These are phyloP conservation scores for Multifurca ochricompacta DNA, from an alignment of 768 basidiomycete genomes.

Conservation along the genomic window DNA sequence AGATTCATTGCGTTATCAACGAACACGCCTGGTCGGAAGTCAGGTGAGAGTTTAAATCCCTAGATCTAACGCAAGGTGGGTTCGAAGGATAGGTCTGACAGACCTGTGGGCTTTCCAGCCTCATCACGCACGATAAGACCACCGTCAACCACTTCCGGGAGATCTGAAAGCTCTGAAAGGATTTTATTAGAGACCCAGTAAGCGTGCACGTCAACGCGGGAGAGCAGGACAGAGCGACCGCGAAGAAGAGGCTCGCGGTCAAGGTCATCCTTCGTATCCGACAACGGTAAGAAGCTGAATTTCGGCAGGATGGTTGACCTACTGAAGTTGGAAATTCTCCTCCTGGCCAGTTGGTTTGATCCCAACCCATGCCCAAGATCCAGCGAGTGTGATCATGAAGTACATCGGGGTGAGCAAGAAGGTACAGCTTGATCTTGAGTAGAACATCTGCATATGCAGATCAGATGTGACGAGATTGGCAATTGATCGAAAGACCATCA, in stretches of 20 bases:
- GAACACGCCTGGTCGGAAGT: constrained; percentile 46
- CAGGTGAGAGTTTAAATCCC: background rate
- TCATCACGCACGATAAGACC: constrained; percentile 62
- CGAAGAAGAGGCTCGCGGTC: constrained; percentile 58
- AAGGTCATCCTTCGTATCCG: constrained; percentile 52
- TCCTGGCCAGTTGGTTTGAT: constrained; percentile 71
- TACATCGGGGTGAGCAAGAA: constrained; percentile 50
- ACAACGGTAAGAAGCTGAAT: background rate
- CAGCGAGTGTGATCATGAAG: constrained; percentile 47
- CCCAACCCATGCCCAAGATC: constrained; percentile 90
- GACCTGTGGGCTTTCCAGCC: constrained; percentile 62
- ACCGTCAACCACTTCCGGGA: constrained; percentile 61
- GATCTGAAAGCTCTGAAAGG: constrained; percentile 49
- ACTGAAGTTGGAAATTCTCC: constrained; percentile 64
- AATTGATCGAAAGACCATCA: constrained; percentile 37
- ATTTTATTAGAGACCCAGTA: constrained; percentile 77
- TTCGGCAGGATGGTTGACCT: constrained; percentile 19
- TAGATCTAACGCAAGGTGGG: too few species aligned
- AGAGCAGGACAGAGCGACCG: constrained; percentile 64
- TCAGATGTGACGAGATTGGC: background rate
- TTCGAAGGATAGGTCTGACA: constrained; percentile 8
- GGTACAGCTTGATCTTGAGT: constrained; percentile 48
- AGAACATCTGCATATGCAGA: constrained; percentile 45
- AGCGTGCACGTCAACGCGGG: constrained; percentile 78
- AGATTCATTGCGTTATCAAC: constrained; percentile 84